Evolutionary conservation across 2,329 filamentous ascomycete genomes (phyloP).

Genomic region (Trichophyton simii): DNA sequence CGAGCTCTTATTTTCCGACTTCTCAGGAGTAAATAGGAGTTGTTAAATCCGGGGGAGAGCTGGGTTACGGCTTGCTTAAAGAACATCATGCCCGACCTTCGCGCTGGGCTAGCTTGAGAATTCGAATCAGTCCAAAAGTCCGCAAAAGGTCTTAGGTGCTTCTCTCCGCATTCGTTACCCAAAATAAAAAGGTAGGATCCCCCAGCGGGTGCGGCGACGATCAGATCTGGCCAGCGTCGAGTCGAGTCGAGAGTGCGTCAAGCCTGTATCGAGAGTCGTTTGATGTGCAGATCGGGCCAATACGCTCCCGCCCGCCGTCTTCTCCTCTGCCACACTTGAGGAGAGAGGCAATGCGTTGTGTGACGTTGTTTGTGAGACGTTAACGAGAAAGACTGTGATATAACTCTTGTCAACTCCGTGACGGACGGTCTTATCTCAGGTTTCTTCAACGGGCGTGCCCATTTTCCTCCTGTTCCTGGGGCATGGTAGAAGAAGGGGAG

Average conservation of each 20-base stretch:
- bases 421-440: background rate
- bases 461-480: background rate
- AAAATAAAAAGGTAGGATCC: background rate
- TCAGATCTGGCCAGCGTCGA: background rate
- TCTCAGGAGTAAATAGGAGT: background rate
- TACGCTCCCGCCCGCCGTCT: background rate
- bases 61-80: background rate
- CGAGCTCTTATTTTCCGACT: background rate
- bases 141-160: background rate
- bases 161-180: background rate
- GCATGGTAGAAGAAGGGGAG: background rate
- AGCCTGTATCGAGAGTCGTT: background rate
- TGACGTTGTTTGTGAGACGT: conserved; percentile 1
- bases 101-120: background rate
- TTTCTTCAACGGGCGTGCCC: background rate
- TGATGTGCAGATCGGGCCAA: conserved; percentile 1
- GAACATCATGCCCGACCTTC: background rate
- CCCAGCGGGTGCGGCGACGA: background rate
- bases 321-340: background rate
- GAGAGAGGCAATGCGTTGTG: background rate
- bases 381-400: background rate
- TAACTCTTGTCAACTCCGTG: background rate
- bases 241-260: background rate
- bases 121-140: background rate
- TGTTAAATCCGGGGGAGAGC: background rate